Conservation (phyloP, 208 protist genomes). For the Leishmania braziliensis region DNA sequence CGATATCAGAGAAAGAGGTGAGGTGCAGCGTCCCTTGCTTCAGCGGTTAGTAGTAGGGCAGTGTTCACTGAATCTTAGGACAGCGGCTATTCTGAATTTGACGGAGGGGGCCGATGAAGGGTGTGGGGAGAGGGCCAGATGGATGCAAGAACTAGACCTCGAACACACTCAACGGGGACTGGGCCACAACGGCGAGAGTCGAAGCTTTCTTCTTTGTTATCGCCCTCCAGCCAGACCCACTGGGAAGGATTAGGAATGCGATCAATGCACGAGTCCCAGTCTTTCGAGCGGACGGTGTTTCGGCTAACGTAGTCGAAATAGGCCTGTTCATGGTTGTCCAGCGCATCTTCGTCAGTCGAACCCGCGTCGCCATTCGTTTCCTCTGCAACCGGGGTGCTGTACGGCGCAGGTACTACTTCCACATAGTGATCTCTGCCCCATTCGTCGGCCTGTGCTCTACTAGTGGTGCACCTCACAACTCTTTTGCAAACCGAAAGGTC, state of each 20-base stretch:
- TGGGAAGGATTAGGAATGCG: constrained; percentile 37
- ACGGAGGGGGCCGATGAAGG: background rate
- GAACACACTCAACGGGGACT: constrained; percentile 77
- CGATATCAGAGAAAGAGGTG: no score
- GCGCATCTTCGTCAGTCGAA: background rate
- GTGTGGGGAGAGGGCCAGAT: constrained; percentile 34
- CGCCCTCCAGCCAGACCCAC: constrained; percentile 87
- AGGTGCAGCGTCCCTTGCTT: no score
- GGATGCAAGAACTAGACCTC: constrained; percentile 51
- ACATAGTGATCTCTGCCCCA: constrained; percentile 59
- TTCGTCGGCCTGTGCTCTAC: constrained; percentile 28
- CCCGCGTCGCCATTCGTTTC: background rate
- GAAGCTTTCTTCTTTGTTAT: constrained; percentile 75
- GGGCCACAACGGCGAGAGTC: constrained; percentile 73
- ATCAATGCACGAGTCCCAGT: constrained; percentile 77
- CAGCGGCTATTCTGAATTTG: background rate
- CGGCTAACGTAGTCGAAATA: constrained; percentile 32
- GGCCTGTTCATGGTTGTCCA: constrained; percentile 14
- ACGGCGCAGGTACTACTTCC: constrained; percentile 28
- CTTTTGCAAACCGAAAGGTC: constrained; percentile 82
- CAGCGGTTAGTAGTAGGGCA: background rate
- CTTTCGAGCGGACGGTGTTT: constrained; percentile 38
- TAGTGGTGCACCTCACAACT: constrained; percentile 47
- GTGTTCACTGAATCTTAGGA: background rate
- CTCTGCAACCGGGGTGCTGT: constrained; percentile 11